Evolutionary conservation across 768 basidiomycete species (phyloP).

Genomic region (Pleurotus citrinopileatus): DNA sequence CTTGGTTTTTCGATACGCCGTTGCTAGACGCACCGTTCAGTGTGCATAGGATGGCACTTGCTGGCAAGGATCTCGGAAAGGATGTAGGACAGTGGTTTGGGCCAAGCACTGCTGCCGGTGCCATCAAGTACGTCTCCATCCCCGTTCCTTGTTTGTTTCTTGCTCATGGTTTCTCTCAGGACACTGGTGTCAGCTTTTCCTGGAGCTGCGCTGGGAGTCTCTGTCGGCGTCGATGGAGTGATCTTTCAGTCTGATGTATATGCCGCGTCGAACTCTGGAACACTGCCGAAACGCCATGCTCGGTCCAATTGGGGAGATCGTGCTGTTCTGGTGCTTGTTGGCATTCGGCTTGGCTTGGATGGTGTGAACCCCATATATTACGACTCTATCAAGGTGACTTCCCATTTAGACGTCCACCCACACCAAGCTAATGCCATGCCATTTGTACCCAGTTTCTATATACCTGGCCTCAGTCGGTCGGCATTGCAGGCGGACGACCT

Average conservation of each 20-base stretch:
- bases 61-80: slow-evolving; percentile 94
- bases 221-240: slow-evolving; percentile 78
- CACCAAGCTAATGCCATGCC: background rate
- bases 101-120: slow-evolving; percentile 95
- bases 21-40: slow-evolving; percentile 84
- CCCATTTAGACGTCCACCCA: background rate
- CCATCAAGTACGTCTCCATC: slow-evolving; percentile 66
- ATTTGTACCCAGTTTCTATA: slow-evolving; percentile 61
- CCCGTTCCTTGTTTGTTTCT: background rate
- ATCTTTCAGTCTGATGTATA: slow-evolving; percentile 87
- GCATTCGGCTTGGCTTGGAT: slow-evolving; percentile 84
- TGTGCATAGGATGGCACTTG: slow-evolving; percentile 93
- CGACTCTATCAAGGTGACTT: slow-evolving; percentile 57
- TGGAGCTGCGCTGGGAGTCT: slow-evolving; percentile 75
- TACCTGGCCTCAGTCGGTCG: slow-evolving; percentile 92
- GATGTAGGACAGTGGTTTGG: slow-evolving; percentile 99
- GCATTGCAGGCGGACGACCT: slow-evolving; percentile 94
- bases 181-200: slow-evolving; percentile 77
- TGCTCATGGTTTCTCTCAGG: slow-evolving; percentile 32
- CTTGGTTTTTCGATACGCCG: slow-evolving; percentile 93
- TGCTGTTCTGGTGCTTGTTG: slow-evolving; percentile 84
- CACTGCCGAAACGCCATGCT: slow-evolving; percentile 11
- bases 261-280: slow-evolving; percentile 57
- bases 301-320: slow-evolving; percentile 65
- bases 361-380: slow-evolving; percentile 96